Base-by-base conservation (phyloP, 1,284 basidiomycete species). In the Microbotryum scabiosae region DNA sequence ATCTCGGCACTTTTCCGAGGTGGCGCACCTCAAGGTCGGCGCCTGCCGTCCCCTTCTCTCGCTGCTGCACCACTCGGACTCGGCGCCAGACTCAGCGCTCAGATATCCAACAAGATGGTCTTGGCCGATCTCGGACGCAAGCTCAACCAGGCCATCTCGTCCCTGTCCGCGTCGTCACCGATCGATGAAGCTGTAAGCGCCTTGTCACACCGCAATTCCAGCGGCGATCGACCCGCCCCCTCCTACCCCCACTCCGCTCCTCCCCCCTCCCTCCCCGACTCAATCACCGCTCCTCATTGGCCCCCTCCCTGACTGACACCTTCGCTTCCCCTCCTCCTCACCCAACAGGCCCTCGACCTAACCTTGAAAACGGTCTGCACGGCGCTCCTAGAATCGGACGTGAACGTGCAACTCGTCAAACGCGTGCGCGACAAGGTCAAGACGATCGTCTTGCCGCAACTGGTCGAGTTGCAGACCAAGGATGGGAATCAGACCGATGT, bases 321-420 rank as follows among this genome's bases (percentile, higher is more conserved):
- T 46, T 47, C 32, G n/a, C n/a, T n/a, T 50, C n/a, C 61, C 57
- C 60, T 44, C 66, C 64, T 67, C 60, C 25, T 55, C 55, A 62
- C 52, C 68, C 30, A 69, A 74, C 70, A 88, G 91, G 90, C 92
- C 52, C 85, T 98, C 71, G 94, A 97, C 79, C 84, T 84, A 7
- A 85, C 91, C 16, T 84, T 99, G 68, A 98, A 97, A 77, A 89
- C 94, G 76, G 89, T 99, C 67, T 92, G 90, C 65, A 82, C 90
- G 28, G 96, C 94, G 3, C 79, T 99, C 52, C 83, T 98, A 56
- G 92, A 97, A 77, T 87, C 92, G 30, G 96, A 99, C 77, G 94
- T 99, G 63, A 99, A 98, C 73, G 94, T 99, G 71, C 94, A 93
- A 75, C 84, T 98, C 25, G 96, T 97, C 28, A 82, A 89, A 10